phyloP scores from a whole-genome alignment of 2,329 filamentous ascomycete species.

The Curvularia spicifera region DNA sequence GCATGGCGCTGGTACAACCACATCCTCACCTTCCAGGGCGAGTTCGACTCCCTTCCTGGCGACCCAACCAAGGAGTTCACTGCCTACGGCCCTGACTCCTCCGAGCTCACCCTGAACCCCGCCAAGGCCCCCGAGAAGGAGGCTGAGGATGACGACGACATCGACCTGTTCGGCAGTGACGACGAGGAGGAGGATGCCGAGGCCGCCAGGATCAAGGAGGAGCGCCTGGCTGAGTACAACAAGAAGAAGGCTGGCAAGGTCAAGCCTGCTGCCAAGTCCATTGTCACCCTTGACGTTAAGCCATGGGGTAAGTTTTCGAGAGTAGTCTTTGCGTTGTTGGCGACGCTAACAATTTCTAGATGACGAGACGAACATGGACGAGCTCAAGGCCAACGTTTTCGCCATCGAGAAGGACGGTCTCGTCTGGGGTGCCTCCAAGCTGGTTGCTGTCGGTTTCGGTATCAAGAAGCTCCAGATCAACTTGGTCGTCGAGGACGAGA shows the following conservation, averaged over 20 bases:
- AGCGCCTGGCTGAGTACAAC: slow-evolving; percentile 90
- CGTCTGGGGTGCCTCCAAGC: slow-evolving; percentile 90
- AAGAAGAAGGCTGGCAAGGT: slow-evolving; percentile 95
- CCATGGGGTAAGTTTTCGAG: slow-evolving; percentile 81
- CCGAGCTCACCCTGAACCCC: slow-evolving; percentile 80
- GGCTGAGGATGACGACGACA: slow-evolving; percentile 67
- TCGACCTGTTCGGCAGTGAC: slow-evolving; percentile 92
- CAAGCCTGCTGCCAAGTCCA: slow-evolving; percentile 93
- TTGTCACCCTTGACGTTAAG: slow-evolving; percentile 96
- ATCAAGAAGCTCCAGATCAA: slow-evolving; percentile 99
- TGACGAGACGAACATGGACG: slow-evolving; percentile 91
- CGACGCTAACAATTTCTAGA: slow-evolving; percentile 57
- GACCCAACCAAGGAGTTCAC: slow-evolving; percentile 89
- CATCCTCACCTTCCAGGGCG: slow-evolving; percentile 88
- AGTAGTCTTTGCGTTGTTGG: background rate
- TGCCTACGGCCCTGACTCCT: slow-evolving; percentile 85
- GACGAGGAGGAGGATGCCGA: slow-evolving; percentile 74
- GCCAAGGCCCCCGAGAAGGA: slow-evolving; percentile 75
- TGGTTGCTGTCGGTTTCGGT: slow-evolving; percentile 91
- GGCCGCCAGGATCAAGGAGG: slow-evolving; percentile 81
- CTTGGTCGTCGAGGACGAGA: slow-evolving; percentile 96
- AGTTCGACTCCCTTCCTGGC: slow-evolving; percentile 89
- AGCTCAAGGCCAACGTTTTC: slow-evolving; percentile 80
- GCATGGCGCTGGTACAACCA: slow-evolving; percentile 99
- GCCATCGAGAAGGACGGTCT: slow-evolving; percentile 90